Base-by-base conservation (phyloP, 2,329 filamentous ascomycete genomes). In the Diaporthe destruens region DNA sequence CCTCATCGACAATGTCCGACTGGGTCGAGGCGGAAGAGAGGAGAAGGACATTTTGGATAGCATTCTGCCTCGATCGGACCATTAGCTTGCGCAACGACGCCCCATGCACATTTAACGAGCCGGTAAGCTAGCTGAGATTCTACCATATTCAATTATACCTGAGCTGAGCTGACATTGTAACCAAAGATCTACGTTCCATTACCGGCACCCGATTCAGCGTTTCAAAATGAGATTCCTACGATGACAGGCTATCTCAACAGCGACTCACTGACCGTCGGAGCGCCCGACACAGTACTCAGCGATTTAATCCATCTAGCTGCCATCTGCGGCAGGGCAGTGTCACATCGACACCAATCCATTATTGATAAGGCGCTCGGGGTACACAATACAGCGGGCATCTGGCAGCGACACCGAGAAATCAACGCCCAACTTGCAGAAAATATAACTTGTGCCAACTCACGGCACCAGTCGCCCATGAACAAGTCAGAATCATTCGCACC, bases 1-100 rank as follows among this genome's bases (percentile, higher is more conserved):
- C 61, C 12, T 39, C 61, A 12, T 65, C 61, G 47, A 65, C 32
- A 2, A 36, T 65, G 29, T 65, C 61, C 14, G 61, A 65, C n/a
- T 65, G 61, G 61, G 44, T 51, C 29, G 61, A 39, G n/a, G 69
- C 69, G 3, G 69, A 71, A 54, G 69, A 65, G 56, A 71, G 51
- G 47, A 71, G 69, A 54, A 56, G 69, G 16, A 63, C 69, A 23
- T 71, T 71, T 25, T 71, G 69, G 69, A 29, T 65, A 51, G 61
- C 61, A 51, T 65, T 65, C n/a, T 65, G 61, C 44, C 61, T 65
- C 47, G 61, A 65, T 51, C 61, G 61, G 32, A 65, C 44, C 20
- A 51, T 65, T n/a, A 65, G 61, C 29, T 29, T 65, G 14, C 61
- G 61, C 5, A 65, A 65, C 18, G 61, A 65, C 32, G 61, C 61